A percentile compares a stretch with the other conserved stretches of the same genome.
phyloP scores from a whole-genome alignment of 176 grass and related monocot species.

The Carex kokanica region DNA sequence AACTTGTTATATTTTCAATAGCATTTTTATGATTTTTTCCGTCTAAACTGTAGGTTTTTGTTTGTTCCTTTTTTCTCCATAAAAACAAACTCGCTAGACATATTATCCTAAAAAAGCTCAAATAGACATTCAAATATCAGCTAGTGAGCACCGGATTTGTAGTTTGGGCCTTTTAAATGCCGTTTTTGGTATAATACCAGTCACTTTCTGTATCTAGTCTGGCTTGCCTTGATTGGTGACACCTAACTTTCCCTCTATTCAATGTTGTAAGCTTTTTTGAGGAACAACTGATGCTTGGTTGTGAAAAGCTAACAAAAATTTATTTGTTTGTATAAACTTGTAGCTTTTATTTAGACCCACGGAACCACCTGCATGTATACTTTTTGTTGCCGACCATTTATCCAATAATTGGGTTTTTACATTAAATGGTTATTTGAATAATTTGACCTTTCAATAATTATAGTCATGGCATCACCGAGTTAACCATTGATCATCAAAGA shows the following conservation, averaged over 20 bases:
- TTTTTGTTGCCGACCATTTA: neutral
- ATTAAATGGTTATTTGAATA: too few species aligned
- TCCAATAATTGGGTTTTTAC: too few species aligned
- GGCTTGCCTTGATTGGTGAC: conserved; percentile 1
- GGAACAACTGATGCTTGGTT: neutral
- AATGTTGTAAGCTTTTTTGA: neutral
- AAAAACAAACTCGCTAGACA: neutral
- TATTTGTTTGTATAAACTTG: neutral
- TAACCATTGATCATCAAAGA: neutral
- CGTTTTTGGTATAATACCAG: neutral
- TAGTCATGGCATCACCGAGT: neutral
- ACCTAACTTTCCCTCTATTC: conserved; percentile 16
- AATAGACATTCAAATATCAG: neutral
- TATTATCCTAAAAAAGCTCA: neutral
- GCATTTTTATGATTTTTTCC: neutral
- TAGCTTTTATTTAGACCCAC: neutral
- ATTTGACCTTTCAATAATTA: neutral
- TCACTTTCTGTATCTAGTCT: neutral
- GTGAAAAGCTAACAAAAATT: neutral
- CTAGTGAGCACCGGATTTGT: neutral
- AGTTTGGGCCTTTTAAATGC: conserved; percentile 22
- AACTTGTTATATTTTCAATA: neutral
- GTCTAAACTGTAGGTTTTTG: neutral
- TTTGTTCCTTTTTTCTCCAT: neutral
- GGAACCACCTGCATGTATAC: neutral